Conservation (phyloP, 2,329 filamentous ascomycete genomes). For the Lachnellula willkommii region DNA sequence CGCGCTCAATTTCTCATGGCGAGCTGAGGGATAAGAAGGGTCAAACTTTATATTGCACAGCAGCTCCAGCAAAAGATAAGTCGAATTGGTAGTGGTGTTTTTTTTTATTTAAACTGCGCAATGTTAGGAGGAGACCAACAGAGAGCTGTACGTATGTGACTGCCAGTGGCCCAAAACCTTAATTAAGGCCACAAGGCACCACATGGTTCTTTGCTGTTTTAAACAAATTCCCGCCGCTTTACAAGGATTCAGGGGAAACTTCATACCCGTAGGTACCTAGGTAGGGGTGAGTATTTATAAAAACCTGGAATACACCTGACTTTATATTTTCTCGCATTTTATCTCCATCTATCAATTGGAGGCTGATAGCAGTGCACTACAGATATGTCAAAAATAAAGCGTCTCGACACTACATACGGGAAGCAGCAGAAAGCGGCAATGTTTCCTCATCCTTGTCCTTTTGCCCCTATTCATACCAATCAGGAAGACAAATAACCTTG, state of each 20-base stretch:
- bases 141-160: not conserved
- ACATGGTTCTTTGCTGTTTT: not conserved
- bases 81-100: not conserved
- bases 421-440: not conserved
- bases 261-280: no score
- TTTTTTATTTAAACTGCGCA: not conserved
- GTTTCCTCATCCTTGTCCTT: not conserved
- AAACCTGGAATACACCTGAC: no score
- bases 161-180: not conserved
- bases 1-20: slow-evolving; percentile 19
- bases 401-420: not conserved
- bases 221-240: not conserved
- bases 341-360: no score
- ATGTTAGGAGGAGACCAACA: not conserved
- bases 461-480: not conserved
- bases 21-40: not conserved
- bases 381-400: no score
- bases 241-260: not conserved
- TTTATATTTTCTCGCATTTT: no score
- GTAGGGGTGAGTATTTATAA: no score
- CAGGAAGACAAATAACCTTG: not conserved
- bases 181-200: slow-evolving; percentile 1
- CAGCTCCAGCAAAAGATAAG: slow-evolving; percentile 6
- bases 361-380: no score
- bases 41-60: not conserved